Evolutionary conservation across 352 stramenopile genomes (phyloP), one percentile per base, ranked within the genome.

Genomic region (Phytopythium aichiense): DNA sequence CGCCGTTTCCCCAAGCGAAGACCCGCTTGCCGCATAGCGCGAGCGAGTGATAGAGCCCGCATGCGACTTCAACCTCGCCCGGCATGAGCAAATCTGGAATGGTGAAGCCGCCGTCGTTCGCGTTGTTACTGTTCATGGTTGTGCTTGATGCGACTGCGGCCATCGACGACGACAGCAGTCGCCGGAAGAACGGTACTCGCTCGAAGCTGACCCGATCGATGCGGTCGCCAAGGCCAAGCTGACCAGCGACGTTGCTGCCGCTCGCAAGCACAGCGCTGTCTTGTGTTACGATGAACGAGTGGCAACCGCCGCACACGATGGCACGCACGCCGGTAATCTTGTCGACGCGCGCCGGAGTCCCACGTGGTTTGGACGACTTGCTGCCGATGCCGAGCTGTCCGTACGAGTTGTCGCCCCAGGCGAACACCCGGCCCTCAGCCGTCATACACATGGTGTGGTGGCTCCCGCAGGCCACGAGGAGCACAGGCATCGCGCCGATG

Each of bases 361-460:
- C 66, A 22, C 73, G 52, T 5, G 67, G 68, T 31, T 77, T 72
- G 15, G 51, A 16, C 28, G 46, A 64, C 59, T 72, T 79, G 23
- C 37, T 53, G 12, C 76, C 76, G 38, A 84, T 67, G 58, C 80
- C 75, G 6, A 92, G 60, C 56, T 92, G 80, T 0, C 83, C 83
- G 49, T 56, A 84, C 2, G 64, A 68, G 55, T 90, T 92, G 60
- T 90, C 80, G 1, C 82, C 80, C 82, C 82, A 92, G 9, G 71
- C 71, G 35, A 79, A 92, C 6, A 88, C 71, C 18, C 77, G 76
- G 12, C 73, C 74, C 42, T 88, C 78, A 4, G 65, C 71, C 16
- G 73, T 86, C 58, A 88, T 60, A 42, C 78, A 90, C 23, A 92
- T 54, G 7, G 82, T 90, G 63, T 92, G 82, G 49, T 84, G 76